Conservation (phyloP, 1,139 yeast genomes). For the Debaryomyces sp. region DNA sequence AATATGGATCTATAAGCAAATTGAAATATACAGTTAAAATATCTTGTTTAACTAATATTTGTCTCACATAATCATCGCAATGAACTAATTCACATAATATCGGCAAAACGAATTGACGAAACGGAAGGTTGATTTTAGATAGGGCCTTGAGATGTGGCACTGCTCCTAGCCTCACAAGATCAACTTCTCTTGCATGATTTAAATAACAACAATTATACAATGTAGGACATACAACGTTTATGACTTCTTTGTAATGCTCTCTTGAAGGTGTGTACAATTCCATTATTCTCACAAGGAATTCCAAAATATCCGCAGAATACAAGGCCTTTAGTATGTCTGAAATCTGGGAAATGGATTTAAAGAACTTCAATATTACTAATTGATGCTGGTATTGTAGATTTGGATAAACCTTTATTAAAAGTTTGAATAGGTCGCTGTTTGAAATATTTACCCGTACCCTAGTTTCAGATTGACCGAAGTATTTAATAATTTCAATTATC, state of each 20-base stretch:
- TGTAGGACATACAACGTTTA: conserved; percentile 46
- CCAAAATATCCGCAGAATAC: conserved; percentile 45
- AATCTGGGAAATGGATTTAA: conserved; percentile 46
- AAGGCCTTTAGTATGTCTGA: conserved; percentile 37
- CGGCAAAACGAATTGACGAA: conserved; percentile 65
- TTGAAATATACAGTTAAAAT: conserved; percentile 51
- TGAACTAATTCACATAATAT: conserved; percentile 64
- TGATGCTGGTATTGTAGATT: conserved; percentile 36
- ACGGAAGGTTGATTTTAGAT: conserved; percentile 49
- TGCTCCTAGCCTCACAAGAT: conserved; percentile 56
- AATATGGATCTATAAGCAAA: conserved; percentile 59
- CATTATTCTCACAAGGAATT: conserved; percentile 37
- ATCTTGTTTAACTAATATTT: conserved; percentile 37
- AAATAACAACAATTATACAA: conserved; percentile 62
- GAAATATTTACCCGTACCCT: conserved; percentile 44
- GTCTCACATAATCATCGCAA: conserved; percentile 44
- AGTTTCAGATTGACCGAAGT: conserved; percentile 48
- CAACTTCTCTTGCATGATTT: conserved; percentile 53
- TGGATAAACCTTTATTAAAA: conserved; percentile 43
- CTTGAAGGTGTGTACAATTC: conserved; percentile 30
- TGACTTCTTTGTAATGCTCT: conserved; percentile 40
- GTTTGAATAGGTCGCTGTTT: conserved; percentile 47
- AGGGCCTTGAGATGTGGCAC: conserved; percentile 53
- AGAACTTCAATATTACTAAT: conserved; percentile 41
- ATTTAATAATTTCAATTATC: conserved; percentile 41